A percentile compares a stretch with the other conserved stretches of the same genome.
phyloP scores from a whole-genome alignment of 1,284 basidiomycete species.

The Cerioporus squamosus region DNA sequence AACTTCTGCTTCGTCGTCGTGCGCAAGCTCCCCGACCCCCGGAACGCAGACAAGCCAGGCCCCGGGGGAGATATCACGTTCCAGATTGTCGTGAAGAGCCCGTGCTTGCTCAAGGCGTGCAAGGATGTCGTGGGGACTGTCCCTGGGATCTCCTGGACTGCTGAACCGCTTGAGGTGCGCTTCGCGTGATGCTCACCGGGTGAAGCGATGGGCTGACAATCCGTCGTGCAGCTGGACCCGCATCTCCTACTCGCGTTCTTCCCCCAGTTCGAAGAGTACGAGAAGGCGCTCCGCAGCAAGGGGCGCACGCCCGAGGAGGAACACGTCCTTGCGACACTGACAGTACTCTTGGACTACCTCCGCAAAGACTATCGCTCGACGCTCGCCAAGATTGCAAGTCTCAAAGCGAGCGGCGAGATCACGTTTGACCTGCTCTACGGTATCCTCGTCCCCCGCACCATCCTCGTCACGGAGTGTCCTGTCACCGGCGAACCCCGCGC shows the following conservation, averaged over 20 bases:
- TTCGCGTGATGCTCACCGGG: too few relatives aligned
- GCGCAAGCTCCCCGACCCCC: constrained; percentile 35
- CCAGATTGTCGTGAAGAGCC: constrained; percentile 58
- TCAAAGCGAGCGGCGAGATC: constrained; percentile 56
- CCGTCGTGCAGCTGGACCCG: constrained; percentile 47
- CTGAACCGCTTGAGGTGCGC: constrained; percentile 53
- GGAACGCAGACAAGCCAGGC: background rate
- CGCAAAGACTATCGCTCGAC: constrained; percentile 53
- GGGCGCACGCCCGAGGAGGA: constrained; percentile 42
- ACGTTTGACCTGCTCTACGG: constrained; percentile 54
- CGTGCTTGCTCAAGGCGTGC: constrained; percentile 56
- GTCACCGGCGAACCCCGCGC: constrained; percentile 46
- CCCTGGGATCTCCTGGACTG: constrained; percentile 61
- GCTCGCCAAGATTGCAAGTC: constrained; percentile 46
- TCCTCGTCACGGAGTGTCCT: constrained; percentile 15
- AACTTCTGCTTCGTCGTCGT: constrained; percentile 59
- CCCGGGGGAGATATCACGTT: constrained; percentile 44
- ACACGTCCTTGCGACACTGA: constrained; percentile 45
- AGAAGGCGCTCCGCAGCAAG: constrained; percentile 42
- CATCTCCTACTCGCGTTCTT: constrained; percentile 57
- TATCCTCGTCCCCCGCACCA: constrained; percentile 17
- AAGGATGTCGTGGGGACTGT: constrained; percentile 55
- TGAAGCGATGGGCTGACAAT: too few relatives aligned
- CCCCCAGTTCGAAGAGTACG: constrained; percentile 48
- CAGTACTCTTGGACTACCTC: constrained; percentile 41